Percentiles rank a stretch among this genome's conserved stretches.
Evolutionary conservation across 352 stramenopile genomes (phyloP).

Genomic region (Aphanomyces cochlioides): DNA sequence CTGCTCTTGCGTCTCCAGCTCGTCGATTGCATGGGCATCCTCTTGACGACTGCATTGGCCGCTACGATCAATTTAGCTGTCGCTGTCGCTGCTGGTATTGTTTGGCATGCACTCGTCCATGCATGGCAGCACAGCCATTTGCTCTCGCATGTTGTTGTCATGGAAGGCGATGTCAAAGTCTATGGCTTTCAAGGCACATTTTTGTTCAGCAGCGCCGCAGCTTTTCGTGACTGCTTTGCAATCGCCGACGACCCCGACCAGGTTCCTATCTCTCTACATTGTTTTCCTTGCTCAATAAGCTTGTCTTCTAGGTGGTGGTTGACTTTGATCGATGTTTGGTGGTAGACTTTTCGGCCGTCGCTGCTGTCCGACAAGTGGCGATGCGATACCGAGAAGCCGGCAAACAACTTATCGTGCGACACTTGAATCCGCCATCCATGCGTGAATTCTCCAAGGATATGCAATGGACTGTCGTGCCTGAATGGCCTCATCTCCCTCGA

Average conservation of each 20-base stretch:
- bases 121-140: constrained; percentile 68
- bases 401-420: constrained; percentile 67
- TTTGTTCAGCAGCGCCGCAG: constrained; percentile 73
- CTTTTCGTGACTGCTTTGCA: constrained; percentile 77
- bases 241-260: constrained; percentile 55
- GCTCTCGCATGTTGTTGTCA: constrained; percentile 38
- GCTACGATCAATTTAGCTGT: constrained; percentile 84
- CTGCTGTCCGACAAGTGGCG: constrained; percentile 67
- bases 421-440: constrained; percentile 55
- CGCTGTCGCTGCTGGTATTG: constrained; percentile 76
- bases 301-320: constrained; percentile 47
- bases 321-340: constrained; percentile 71
- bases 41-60: constrained; percentile 81
- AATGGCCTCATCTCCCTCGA: neutral
- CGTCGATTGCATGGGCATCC: constrained; percentile 67
- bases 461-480: neutral
- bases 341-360: constrained; percentile 81
- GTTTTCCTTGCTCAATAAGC: too few relatives aligned
- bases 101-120: constrained; percentile 81
- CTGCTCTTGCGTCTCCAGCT: constrained; percentile 70
- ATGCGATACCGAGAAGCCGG: constrained; percentile 63
- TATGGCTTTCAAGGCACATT: constrained; percentile 73
- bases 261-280: neutral
- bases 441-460: constrained; percentile 5
- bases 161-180: constrained; percentile 48